Evolutionary conservation across 352 stramenopile genomes (phyloP).

Genomic region (Pythium scleroteichum): DNA sequence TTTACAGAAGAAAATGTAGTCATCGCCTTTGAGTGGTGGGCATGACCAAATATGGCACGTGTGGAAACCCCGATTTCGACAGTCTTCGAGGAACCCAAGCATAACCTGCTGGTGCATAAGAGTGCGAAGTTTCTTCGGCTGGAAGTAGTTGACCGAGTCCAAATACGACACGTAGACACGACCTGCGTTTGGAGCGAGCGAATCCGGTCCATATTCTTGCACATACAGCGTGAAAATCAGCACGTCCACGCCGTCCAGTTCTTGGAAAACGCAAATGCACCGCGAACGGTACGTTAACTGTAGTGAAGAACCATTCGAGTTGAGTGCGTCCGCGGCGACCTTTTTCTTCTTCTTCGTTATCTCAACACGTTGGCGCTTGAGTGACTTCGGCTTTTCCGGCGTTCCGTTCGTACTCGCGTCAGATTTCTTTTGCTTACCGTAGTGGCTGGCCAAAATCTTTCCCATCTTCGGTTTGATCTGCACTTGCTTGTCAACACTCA

Average conservation of each 20-base stretch:
- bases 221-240: conserved; percentile 90
- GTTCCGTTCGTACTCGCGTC: conserved; percentile 29
- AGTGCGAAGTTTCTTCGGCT: conserved; percentile 86
- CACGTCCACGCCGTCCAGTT: conserved; percentile 86
- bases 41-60: conserved; percentile 92
- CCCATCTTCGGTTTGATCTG: conserved; percentile 86
- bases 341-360: conserved; percentile 47
- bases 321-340: conserved; percentile 18
- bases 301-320: conserved; percentile 37
- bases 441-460: conserved; percentile 68
- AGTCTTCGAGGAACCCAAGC: conserved; percentile 86
- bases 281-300: conserved; percentile 84
- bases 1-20: conserved; percentile 92
- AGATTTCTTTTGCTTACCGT: conserved; percentile 56
- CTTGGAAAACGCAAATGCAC: conserved; percentile 91
- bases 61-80: conserved; percentile 85
- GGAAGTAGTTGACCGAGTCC: conserved; percentile 90
- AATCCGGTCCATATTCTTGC: conserved; percentile 83
- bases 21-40: conserved; percentile 82
- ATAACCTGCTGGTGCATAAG: conserved; percentile 90
- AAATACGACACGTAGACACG: conserved; percentile 89
- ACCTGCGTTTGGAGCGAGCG: conserved; percentile 70
- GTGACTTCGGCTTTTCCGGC: conserved; percentile 47
- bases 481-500: conserved; percentile 87
- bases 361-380: conserved; percentile 61